Percentiles rank a stretch among this genome's conserved stretches.
These are phyloP conservation scores for Penstemon eatonii DNA, from an alignment of 257 asterid genomes.

Conservation along the genomic window DNA sequence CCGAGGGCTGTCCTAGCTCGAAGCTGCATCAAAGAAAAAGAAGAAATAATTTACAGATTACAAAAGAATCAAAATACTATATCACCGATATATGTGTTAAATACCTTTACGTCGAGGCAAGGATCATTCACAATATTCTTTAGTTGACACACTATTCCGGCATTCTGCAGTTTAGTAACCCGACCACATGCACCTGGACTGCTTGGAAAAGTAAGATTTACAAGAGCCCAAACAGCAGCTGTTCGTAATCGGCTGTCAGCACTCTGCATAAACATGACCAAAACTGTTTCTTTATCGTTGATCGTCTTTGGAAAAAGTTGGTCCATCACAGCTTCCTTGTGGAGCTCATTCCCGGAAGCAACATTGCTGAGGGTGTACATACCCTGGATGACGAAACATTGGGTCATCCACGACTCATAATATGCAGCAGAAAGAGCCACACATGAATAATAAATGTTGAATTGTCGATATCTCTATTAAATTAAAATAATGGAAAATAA, in stretches of 20 bases:
- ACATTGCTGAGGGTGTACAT: slow-evolving; percentile 73
- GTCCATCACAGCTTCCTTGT: slow-evolving; percentile 84
- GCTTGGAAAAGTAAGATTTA: slow-evolving; percentile 76
- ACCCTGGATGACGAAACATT: slow-evolving; percentile 43
- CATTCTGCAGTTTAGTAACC: slow-evolving; percentile 54
- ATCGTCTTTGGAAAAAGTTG: slow-evolving; percentile 52
- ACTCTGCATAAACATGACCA: slow-evolving; percentile 67
- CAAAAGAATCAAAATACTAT: slow-evolving; percentile 18
- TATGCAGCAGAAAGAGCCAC: slow-evolving; percentile 15
- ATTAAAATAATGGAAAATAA: neutral
- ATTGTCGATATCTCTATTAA: neutral
- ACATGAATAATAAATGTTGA: neutral
- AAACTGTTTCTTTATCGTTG: slow-evolving; percentile 41
- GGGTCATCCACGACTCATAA: slow-evolving; percentile 3
- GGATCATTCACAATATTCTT: slow-evolving; percentile 77
- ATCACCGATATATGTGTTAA: slow-evolving; percentile 15
- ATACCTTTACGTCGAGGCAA: slow-evolving; percentile 90
- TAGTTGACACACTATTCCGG: slow-evolving; percentile 62
- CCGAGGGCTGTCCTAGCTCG: slow-evolving; percentile 60
- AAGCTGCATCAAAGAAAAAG: slow-evolving; percentile 52
- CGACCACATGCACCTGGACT: slow-evolving; percentile 62
- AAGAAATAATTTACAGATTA: slow-evolving; percentile 24
- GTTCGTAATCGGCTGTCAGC: slow-evolving; percentile 68
- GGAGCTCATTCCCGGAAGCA: slow-evolving; percentile 88
- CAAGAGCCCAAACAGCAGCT: slow-evolving; percentile 74